Base-by-base conservation (phyloP, 2,329 filamentous ascomycete species). In the Dryadomyces quercus-mongolicae region DNA sequence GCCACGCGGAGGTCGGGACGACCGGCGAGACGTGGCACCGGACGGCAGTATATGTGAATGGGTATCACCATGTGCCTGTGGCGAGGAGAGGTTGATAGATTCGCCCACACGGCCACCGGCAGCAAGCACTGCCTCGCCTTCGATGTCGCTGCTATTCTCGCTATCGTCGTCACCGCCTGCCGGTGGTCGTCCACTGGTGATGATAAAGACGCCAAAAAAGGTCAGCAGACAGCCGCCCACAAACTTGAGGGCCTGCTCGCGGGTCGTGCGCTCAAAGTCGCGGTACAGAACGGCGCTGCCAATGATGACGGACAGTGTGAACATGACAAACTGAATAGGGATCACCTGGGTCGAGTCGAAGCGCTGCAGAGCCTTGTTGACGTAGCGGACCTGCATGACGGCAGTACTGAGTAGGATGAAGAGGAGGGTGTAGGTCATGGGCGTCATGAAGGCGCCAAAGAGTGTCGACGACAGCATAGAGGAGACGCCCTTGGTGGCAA, bases 321-420 rank as follows among this genome's bases (percentile, higher is more conserved):
- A 98, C 59, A 94, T 80, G 51, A 98, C 93, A 62, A 98, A 98
- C 64, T 98, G 93, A 15, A 93, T 93, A 0, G 93, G 93, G 59
- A 98, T 98, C 61, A 98, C 93, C 67, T 96, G 90, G 0, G 93
- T 98, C 7, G 93, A 95, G 68, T 96, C 89, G 71, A 97, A 98
- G 49, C 88, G 83, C 66, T 96, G 91, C 52, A 98, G 74, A 1
- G 79, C 77, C 60, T 78, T 87, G 71, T 97, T 98, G 66, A 98
- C 80, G 66, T 97, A 98, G 65, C 89, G 92, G 62, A 98, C 92
- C 70, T 98, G 93, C 86, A 97, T 90, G 56, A 98, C 74, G 7
- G 93, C 93, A 1, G 92, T 97, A 48, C 74, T 78, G 18, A 93
- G 75, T 25, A 98, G 77, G 50, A 97, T 77, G 51, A 86, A 73